Evolutionary conservation across 352 stramenopile species (phyloP), one percentile per base, ranked within the genome.

Genomic region (Globisporangium orthogonon): DNA sequence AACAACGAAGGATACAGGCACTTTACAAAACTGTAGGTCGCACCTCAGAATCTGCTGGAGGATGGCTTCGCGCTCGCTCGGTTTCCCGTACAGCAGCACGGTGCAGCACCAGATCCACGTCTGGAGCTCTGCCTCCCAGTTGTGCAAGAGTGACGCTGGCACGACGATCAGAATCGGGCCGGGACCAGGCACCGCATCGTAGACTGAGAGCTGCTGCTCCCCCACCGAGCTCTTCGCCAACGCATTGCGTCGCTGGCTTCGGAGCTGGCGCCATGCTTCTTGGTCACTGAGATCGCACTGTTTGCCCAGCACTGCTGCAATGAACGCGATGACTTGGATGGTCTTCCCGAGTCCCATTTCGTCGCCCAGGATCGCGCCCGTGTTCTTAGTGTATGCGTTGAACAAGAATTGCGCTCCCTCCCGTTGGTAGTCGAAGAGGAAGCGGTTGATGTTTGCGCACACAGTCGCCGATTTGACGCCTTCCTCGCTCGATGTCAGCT

Each of bases 51-150:
- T 81, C 49, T 81, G 73, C 33, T 87, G 60, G 40, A 87, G 69
- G 41, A 89, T 83, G 15, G 64, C 58, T 30, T 78, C 65, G 1
- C 83, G 78, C 17, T 92, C 76, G 29, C 59, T 50, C 30, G 70
- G 69, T 33, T 86, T 87, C 3, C 83, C 83, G 31, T 83, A 70
- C 9, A 92, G 59, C 48, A 90, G 81, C 1, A 86, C 70, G 7
- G 78, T 82, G 10, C 56, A 71, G 33, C 77, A 87, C 23, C 76
- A 84, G 64, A 92, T 78, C 96, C 85, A 99, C n/a, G 91, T 71
- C 59, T 98, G 98, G 35, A 99, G 86, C 69, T 99, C 97, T 17
- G 91, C 90, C 63, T 99, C 97, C 97, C 97, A 99, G 63, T 99
- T 99, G 49, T 99, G 86, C 15, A 99, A 85, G 60, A 97, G 93